Evolutionary conservation across 2,329 filamentous ascomycete species (phyloP).

Genomic region (Neobulgaria alba): DNA sequence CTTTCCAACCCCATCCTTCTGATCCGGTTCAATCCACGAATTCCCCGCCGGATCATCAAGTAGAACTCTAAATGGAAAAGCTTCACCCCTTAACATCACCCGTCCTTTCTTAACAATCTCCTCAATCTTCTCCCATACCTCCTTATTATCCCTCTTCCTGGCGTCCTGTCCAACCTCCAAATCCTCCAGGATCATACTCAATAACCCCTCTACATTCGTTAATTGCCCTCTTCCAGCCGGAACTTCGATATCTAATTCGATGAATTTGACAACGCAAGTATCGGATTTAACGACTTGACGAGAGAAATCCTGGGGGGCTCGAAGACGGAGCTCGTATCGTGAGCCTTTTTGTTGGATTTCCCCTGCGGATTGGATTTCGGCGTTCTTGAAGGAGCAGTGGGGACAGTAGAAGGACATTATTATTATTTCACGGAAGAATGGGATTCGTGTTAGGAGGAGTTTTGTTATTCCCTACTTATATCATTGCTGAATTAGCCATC

Average conservation of each 20-base stretch:
- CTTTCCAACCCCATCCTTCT: conserved; percentile 72
- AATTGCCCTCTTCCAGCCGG: conserved; percentile 85
- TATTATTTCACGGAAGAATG: conserved; percentile 95
- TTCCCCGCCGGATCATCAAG: conserved; percentile 92
- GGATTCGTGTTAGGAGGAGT: conserved; percentile 83
- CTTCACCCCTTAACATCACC: conserved; percentile 67
- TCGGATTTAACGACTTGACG: conserved; percentile 92
- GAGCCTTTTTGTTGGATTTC: conserved; percentile 83
- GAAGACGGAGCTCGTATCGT: conserved; percentile 75
- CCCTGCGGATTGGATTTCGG: conserved; percentile 87
- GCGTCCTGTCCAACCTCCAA: conserved; percentile 74
- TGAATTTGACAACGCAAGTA: conserved; percentile 73
- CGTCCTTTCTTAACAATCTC: conserved; percentile 65
- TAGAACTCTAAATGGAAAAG: conserved; percentile 80
- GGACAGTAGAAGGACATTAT: conserved; percentile 95
- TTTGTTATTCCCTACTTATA: conserved; percentile 65
- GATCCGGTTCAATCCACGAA: conserved; percentile 88
- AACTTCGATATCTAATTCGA: conserved; percentile 89
- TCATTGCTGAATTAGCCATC: not conserved
- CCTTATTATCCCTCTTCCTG: conserved; percentile 68
- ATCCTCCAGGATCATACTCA: conserved; percentile 71
- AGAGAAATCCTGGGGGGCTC: conserved; percentile 63
- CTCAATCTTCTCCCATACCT: conserved; percentile 69
- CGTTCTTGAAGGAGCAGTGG: conserved; percentile 82
- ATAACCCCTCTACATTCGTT: conserved; percentile 85